phyloP scores from a whole-genome alignment of 495 filamentous ascomycete species.

The Tuber melanosporum region DNA sequence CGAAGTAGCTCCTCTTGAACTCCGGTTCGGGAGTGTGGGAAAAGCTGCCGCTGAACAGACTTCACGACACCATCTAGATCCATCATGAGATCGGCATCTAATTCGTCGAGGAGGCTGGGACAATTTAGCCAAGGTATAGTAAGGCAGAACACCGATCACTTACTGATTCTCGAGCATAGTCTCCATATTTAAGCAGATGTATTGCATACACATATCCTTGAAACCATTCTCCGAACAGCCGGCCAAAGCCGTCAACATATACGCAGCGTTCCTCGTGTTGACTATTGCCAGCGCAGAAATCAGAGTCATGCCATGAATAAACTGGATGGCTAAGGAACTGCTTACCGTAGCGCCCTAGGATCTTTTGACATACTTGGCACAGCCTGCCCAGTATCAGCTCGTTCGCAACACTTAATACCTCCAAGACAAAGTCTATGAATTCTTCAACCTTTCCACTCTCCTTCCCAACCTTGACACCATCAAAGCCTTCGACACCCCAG shows the following conservation, averaged over 20 bases:
- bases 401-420: constrained; percentile 82
- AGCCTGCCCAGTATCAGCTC: constrained; percentile 92
- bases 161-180: constrained; percentile 80
- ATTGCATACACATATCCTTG: constrained; percentile 81
- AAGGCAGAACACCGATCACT: constrained; percentile 23
- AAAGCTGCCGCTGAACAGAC: constrained; percentile 69
- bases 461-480: constrained; percentile 63
- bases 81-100: constrained; percentile 73
- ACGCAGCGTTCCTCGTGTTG: constrained; percentile 76
- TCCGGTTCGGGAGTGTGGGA: constrained; percentile 67
- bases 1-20: constrained; percentile 63
- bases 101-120: constrained; percentile 62
- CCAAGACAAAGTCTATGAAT: constrained; percentile 81
- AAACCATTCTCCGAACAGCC: constrained; percentile 77
- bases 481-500: constrained; percentile 70
- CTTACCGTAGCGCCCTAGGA: constrained; percentile 76
- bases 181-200: constrained; percentile 84
- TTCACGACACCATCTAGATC: constrained; percentile 74
- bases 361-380: constrained; percentile 79
- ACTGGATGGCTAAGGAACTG: constrained; percentile 7
- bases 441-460: constrained; percentile 65
- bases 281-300: constrained; percentile 46
- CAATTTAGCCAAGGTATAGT: constrained; percentile 13
- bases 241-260: constrained; percentile 73
- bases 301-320: constrained; percentile 19